phyloP scores from a whole-genome alignment of 2,329 filamentous ascomycete genomes.

The Seiridium unicorne region DNA sequence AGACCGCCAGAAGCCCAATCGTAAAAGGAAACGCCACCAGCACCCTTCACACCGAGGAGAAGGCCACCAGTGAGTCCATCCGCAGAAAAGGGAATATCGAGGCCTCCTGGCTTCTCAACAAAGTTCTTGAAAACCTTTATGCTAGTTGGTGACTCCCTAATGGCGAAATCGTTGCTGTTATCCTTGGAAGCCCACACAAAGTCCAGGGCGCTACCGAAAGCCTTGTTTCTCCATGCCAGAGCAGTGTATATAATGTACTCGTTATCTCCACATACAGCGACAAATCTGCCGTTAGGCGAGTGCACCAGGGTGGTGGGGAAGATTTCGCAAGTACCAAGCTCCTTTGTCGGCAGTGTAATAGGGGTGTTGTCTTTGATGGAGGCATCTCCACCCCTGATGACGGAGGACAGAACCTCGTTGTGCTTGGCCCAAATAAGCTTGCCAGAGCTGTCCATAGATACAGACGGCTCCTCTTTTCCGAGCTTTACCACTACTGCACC shows the following conservation, averaged over 20 bases:
- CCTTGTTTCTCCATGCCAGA: slow-evolving; percentile 94
- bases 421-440: slow-evolving; percentile 96
- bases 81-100: slow-evolving; percentile 93
- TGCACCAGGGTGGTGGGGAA: slow-evolving; percentile 94
- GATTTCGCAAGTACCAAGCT: slow-evolving; percentile 92
- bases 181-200: slow-evolving; percentile 98
- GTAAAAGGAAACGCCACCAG: slow-evolving; percentile 92
- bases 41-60: slow-evolving; percentile 89
- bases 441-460: slow-evolving; percentile 94
- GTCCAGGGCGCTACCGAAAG: slow-evolving; percentile 91
- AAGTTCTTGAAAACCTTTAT: slow-evolving; percentile 99
- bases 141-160: slow-evolving; percentile 88
- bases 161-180: slow-evolving; percentile 97
- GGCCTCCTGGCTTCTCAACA: slow-evolving; percentile 80
- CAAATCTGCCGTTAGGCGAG: slow-evolving; percentile 92
- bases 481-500: slow-evolving; percentile 97
- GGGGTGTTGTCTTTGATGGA: slow-evolving; percentile 84
- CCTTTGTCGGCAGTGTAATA: slow-evolving; percentile 85
- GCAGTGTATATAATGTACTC: slow-evolving; percentile 99
- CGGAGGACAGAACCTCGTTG: slow-evolving; percentile 90
- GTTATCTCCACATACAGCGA: slow-evolving; percentile 81
- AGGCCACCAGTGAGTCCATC: slow-evolving; percentile 88
- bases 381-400: slow-evolving; percentile 87
- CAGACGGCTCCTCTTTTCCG: slow-evolving; percentile 93
- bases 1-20: slow-evolving; percentile 91